Base-by-base conservation (phyloP, 495 filamentous ascomycete genomes). In the Hypoxylon fuscum region DNA sequence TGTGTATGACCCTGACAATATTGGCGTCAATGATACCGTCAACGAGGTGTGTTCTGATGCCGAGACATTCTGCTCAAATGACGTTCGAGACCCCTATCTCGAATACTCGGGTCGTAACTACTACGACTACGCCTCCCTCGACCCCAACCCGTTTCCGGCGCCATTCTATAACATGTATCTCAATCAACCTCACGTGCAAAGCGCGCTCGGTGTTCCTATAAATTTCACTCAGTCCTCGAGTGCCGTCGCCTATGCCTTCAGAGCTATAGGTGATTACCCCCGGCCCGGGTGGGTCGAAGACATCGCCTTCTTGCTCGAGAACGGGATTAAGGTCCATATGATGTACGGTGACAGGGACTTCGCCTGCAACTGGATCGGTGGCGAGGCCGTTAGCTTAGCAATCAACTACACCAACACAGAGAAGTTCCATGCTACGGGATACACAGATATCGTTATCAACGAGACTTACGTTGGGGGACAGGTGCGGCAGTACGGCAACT, bases 361-460 rank as follows among this genome's bases (percentile, higher is more conserved):
- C 64, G 81, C 85, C 3, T 89, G 85, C 64, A 87, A 88, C 66
- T 88, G 84, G 81, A 72, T 86, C 22, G 87, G 87, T 21, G 87
- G 87, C 29, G 75, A 87, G 71, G 80, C 84, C 10, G 78, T 88
- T 49, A 83, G 80, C 37, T 73, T 88, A 1, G 80, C 80, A 7
- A 57, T 89, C 31, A 81, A 81, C 22, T 77, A 82, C 59, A 68
- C 76, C 11, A 51, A 72, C 20, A 72, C 76, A 5, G 64, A 72
- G 4, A 55, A 62, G 18, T 90, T 89, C 72, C 68, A 62, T 3
- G 73, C 70, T 0, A 82, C 86, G 7, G 87, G 84, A 6, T 90
- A 90, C 68, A 76, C 78, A 0, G 73, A 78, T 27, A 78, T 82
- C 64, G 76, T 80, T 21, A 59, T 70, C 23, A 78, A 79, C 49